Percentiles rank a stretch among this genome's conserved stretches.
Conservation (phyloP, 1,284 basidiomycete species). For the Porogramme epimiltina region DNA sequence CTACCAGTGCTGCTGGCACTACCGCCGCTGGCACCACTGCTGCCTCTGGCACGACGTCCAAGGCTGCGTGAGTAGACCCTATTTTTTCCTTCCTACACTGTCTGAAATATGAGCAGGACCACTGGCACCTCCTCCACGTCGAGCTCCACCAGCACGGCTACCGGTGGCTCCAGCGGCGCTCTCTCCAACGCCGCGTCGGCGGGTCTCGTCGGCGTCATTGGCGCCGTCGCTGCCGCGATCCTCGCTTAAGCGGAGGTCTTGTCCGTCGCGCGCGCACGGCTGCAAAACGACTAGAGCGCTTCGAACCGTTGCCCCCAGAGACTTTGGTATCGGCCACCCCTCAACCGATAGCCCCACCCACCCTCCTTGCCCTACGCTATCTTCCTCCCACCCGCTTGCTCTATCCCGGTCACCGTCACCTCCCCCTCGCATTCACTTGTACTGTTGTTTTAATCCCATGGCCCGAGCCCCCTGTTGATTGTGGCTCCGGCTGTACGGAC, state of each 20-base stretch:
- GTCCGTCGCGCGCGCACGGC: background rate
- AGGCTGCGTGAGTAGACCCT: background rate
- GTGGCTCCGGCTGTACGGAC: conserved; percentile 5
- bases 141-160: conserved; percentile 7
- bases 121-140: conserved; percentile 7
- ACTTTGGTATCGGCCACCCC: conserved; percentile 16
- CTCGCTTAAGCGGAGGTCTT: conserved; percentile 26
- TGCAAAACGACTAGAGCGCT: conserved; percentile 12
- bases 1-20: background rate
- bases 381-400: background rate
- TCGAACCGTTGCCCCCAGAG: conserved; percentile 19
- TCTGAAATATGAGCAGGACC: background rate
- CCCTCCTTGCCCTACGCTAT: conserved; percentile 19
- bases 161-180: conserved; percentile 25
- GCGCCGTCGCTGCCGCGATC: conserved; percentile 28
- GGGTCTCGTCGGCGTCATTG: conserved; percentile 27
- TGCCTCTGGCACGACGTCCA: background rate
- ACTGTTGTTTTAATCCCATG: conserved; percentile 14
- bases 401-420: background rate
- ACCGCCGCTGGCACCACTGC: background rate
- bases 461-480: background rate
- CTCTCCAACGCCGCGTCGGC: conserved; percentile 22
- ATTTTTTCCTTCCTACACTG: background rate
- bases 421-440: conserved; percentile 5
- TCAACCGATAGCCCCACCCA: conserved; percentile 16